phyloP scores from a whole-genome alignment of 306 rosid genomes.

The Acacia acuminata region DNA sequence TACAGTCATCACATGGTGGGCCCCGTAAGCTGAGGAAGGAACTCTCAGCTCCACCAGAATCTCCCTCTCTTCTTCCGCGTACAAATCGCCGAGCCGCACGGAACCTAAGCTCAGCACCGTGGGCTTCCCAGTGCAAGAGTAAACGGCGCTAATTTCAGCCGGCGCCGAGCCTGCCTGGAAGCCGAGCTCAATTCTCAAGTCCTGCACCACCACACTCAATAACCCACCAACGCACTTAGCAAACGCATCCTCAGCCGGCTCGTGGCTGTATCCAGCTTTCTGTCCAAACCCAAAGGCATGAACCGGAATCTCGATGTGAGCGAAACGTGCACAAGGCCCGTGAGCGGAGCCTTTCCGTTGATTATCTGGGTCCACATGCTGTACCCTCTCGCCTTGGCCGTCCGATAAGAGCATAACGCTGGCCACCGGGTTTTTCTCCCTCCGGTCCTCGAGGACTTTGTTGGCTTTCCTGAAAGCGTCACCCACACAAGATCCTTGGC shows the following conservation, averaged over 20 bases:
- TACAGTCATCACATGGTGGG: slow-evolving; percentile 51
- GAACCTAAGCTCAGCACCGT: slow-evolving; percentile 37
- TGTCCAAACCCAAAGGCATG: slow-evolving; percentile 49
- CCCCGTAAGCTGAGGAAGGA: slow-evolving; percentile 32
- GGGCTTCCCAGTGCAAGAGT: slow-evolving; percentile 49
- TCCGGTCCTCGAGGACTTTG: slow-evolving; percentile 60
- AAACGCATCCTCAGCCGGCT: slow-evolving; percentile 54
- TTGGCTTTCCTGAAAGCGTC: slow-evolving; percentile 57
- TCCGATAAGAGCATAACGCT: slow-evolving; percentile 53
- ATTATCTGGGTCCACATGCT: not conserved
- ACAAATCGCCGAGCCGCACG: slow-evolving; percentile 57
- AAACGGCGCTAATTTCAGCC: slow-evolving; percentile 53
- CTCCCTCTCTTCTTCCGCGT: slow-evolving; percentile 66
- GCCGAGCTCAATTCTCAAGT: slow-evolving; percentile 53
- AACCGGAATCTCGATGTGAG: slow-evolving; percentile 58
- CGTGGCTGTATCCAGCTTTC: slow-evolving; percentile 32
- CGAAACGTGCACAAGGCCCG: slow-evolving; percentile 43
- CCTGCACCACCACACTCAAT: slow-evolving; percentile 55
- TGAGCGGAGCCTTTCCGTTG: slow-evolving; percentile 30
- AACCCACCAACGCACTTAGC: slow-evolving; percentile 54
- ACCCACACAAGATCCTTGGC: slow-evolving; percentile 37
- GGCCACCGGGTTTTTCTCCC: slow-evolving; percentile 56
- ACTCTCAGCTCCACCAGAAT: slow-evolving; percentile 54
- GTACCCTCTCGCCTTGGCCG: slow-evolving; percentile 45
- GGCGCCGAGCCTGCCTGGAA: slow-evolving; percentile 35